phyloP scores from a whole-genome alignment of 1,139 yeast species.

The Pichia sp. region DNA sequence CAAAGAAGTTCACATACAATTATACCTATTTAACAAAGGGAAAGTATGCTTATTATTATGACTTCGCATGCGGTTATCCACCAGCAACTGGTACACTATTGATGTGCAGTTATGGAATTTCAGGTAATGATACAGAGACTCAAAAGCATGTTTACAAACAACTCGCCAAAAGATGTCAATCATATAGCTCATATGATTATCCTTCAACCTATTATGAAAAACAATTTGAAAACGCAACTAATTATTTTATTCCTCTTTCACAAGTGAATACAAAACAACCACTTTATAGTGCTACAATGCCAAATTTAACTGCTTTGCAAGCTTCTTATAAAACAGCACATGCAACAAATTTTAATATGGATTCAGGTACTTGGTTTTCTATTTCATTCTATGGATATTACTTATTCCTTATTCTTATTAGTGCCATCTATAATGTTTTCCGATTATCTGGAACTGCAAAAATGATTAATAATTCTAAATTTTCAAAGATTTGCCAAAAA shows the following conservation, averaged over 20 bases:
- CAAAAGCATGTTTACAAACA: not conserved
- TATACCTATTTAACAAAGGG: too few species aligned
- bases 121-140: not conserved
- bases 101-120: slow-evolving; percentile 20
- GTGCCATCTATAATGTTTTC: slow-evolving; percentile 10
- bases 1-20: not conserved
- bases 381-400: slow-evolving; percentile 16
- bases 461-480: slow-evolving; percentile 2
- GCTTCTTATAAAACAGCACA: not conserved
- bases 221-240: slow-evolving; percentile 13
- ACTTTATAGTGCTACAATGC: slow-evolving; percentile 9
- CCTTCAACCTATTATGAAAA: not conserved
- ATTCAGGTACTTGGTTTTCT: slow-evolving; percentile 16
- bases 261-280: slow-evolving; percentile 8
- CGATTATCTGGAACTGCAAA: slow-evolving; percentile 6
- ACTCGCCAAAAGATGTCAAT: not conserved
- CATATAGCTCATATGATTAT: not conserved
- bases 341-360: slow-evolving; percentile 10
- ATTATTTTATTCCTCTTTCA: not conserved
- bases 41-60: not conserved
- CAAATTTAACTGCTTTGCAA: slow-evolving; percentile 4
- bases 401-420: slow-evolving; percentile 10
- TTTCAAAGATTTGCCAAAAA: slow-evolving; percentile 11
- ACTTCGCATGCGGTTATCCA: slow-evolving; percentile 20
- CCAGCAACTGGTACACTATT: slow-evolving; percentile 29